Percentiles rank a stretch among this genome's conserved stretches.
Evolutionary conservation across 257 asterid species (phyloP).

Genomic region (Solanum etuberosum): DNA sequence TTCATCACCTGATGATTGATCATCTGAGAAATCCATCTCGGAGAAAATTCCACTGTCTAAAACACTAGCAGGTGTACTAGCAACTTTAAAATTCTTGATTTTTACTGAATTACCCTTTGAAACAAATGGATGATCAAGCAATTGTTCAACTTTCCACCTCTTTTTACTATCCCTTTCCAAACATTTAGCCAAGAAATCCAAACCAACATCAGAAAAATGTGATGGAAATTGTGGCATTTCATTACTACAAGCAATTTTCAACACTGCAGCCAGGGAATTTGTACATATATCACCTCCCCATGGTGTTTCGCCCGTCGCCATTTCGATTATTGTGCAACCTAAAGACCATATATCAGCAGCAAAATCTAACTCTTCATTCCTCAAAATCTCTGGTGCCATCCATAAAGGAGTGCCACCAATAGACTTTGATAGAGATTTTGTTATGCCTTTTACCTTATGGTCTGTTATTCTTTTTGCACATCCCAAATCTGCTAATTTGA

Average conservation of each 20-base stretch:
- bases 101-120: not conserved
- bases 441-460: not conserved
- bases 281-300: slow-evolving; percentile 20
- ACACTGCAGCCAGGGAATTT: slow-evolving; percentile 26
- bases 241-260: slow-evolving; percentile 31
- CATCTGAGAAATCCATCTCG: slow-evolving; percentile 10
- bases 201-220: slow-evolving; percentile 28
- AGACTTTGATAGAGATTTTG: not conserved
- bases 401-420: slow-evolving; percentile 55
- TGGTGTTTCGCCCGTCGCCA: slow-evolving; percentile 48
- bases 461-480: slow-evolving; percentile 17
- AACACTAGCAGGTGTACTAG: slow-evolving; percentile 41
- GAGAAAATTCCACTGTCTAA: slow-evolving; percentile 13
- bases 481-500: slow-evolving; percentile 51
- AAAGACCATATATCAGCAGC: slow-evolving; percentile 54
- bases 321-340: slow-evolving; percentile 60
- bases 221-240: slow-evolving; percentile 31
- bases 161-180: slow-evolving; percentile 27
- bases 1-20: not conserved
- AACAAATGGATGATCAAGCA: slow-evolving; percentile 43
- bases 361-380: slow-evolving; percentile 19
- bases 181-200: slow-evolving; percentile 42
- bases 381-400: slow-evolving; percentile 62
- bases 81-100: not conserved
- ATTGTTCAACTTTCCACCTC: slow-evolving; percentile 29